These are phyloP conservation scores for Trichoderma sp. DNA, from an alignment of 2,329 filamentous ascomycete genomes.

Conservation along the genomic window DNA sequence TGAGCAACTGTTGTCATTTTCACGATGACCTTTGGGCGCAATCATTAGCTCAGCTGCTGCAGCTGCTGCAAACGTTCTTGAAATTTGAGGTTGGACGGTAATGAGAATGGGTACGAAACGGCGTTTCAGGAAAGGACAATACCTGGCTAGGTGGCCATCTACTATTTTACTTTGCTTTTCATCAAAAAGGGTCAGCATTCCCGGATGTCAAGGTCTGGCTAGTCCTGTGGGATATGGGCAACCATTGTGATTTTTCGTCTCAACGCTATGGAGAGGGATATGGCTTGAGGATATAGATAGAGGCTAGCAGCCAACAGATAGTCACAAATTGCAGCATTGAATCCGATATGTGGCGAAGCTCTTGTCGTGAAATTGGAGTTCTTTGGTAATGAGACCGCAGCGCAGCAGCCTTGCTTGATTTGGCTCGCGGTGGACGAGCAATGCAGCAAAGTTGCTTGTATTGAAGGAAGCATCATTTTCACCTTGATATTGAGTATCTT, in stretches of 20 bases:
- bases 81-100: constrained; percentile 1
- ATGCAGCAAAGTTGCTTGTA: background rate
- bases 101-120: constrained; percentile 3
- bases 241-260: background rate
- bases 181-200: background rate
- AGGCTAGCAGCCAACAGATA: background rate
- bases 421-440: background rate
- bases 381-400: background rate
- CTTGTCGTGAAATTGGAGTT: background rate
- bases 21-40: background rate
- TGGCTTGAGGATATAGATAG: background rate
- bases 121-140: constrained; percentile 20
- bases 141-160: background rate
- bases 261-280: background rate
- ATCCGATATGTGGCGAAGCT: background rate
- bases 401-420: background rate
- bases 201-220: background rate
- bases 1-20: background rate
- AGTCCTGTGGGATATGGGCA: background rate
- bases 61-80: background rate
- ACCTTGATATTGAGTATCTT: background rate
- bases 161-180: background rate
- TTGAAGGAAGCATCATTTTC: background rate
- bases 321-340: background rate
- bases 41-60: background rate